These are phyloP conservation scores for Aspergillus pseudoglaucus DNA, from an alignment of 2,329 filamentous ascomycete genomes.

Conservation along the genomic window DNA sequence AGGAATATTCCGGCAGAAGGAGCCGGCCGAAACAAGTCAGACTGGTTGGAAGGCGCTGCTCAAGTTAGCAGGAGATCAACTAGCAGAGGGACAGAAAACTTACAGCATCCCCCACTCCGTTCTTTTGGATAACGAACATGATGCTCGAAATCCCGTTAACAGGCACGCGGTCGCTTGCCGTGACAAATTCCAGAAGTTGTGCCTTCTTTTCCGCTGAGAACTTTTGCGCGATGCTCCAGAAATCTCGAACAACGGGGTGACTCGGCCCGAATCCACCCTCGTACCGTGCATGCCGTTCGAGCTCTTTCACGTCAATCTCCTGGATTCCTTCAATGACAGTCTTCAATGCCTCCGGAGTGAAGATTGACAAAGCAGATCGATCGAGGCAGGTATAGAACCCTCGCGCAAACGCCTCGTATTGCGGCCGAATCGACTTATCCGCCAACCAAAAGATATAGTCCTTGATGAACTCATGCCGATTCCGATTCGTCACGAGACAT, in stretches of 20 bases:
- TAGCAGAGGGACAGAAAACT: constrained; percentile 12
- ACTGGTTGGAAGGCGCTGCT: constrained; percentile 64
- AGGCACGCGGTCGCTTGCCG: constrained; percentile 82
- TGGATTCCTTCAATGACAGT: constrained; percentile 76
- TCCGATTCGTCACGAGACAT: constrained; percentile 70
- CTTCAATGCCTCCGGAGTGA: constrained; percentile 65
- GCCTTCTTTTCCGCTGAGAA: constrained; percentile 59
- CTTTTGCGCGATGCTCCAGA: constrained; percentile 76
- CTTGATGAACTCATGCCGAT: constrained; percentile 68
- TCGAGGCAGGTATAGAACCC: constrained; percentile 75
- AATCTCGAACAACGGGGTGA: constrained; percentile 66
- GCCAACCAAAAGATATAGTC: constrained; percentile 84
- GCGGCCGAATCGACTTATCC: constrained; percentile 66
- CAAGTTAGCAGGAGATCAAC: constrained; percentile 7
- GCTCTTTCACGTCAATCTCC: constrained; percentile 68
- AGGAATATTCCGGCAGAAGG: constrained; percentile 73
- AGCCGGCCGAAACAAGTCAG: constrained; percentile 91
- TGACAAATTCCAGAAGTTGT: constrained; percentile 85
- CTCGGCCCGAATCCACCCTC: constrained; percentile 67
- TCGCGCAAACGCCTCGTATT: constrained; percentile 71
- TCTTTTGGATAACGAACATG: constrained; percentile 75
- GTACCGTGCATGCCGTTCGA: constrained; percentile 68
- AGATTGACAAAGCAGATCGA: constrained; percentile 62
- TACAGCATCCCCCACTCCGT: constrained; percentile 56
- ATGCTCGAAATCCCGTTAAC: constrained; percentile 78